Evolutionary conservation across 2,329 filamentous ascomycete genomes (phyloP), one percentile per base, ranked within the genome.

Genomic region (Elsinoe perseae): DNA sequence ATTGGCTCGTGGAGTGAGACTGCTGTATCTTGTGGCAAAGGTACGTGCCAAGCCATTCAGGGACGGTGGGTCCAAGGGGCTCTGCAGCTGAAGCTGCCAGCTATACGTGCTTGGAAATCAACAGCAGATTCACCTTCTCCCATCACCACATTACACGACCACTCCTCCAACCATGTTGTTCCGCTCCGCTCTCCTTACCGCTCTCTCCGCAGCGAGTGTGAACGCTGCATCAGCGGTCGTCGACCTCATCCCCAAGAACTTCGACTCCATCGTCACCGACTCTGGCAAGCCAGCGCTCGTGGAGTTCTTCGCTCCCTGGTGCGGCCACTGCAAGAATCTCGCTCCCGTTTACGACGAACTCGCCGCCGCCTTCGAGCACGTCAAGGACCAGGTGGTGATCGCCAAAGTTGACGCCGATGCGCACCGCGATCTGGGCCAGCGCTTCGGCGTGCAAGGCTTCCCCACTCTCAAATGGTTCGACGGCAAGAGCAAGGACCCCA

Each of bases 251-350:
- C 90, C 92, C 56, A 77, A 78, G 66, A 98, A 96, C 78, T 98
- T 98, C 72, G 92, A 97, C 77, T 76, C 85, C 48, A 79, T 95
- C 56, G 89, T 95, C 61, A 80, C 95, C 59, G 83, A 95, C 71
- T 92, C 88, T 44, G 90, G 90, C 73, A 97, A 95, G 78, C 92
- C 93, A 42, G 91, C 93, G 0, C 84, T 98, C 23, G 90, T 97
- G 65, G 91, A 97, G 73, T 98, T 98, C 81, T 97, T 95, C 69
- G 93, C 93, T 30, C 91, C 92, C 21, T 98, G 93, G 93, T 98
- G 93, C 69, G 95, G 93, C 28, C 93, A 98, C 80, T 98, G 93
- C 89, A 97, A 97, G 82, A 95, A 77, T 68, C 86, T 98, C 30
- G 93, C 93, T 14, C 95, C 93, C 50, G 78, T 95, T 58, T 98